Evolutionary conservation across 768 basidiomycete species (phyloP), one percentile per base, ranked within the genome.

Genomic region (Auriscalpium microsporum): DNA sequence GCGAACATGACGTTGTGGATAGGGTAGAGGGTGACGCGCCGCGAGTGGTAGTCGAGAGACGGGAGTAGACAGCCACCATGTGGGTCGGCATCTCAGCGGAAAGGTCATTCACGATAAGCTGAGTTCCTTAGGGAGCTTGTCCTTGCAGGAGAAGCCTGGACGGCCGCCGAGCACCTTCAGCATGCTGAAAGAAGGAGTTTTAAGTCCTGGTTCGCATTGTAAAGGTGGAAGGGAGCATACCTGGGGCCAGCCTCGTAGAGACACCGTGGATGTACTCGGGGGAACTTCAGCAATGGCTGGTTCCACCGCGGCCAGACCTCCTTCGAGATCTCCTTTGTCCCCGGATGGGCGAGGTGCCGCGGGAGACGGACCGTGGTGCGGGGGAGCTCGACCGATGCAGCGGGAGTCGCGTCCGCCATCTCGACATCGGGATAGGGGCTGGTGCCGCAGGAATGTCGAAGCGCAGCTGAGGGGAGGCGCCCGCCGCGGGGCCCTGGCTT

Each of bases 1-100:
- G 84, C 84, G 53, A 91, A 75, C 45, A 90, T 74, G 51, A 88
- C 68, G 36, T 81, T 79, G 69, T 92, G 89, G 10, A 81, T 77
- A 5, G 90, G 83, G 60, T 78, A 83, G 52, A 90, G 48, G 33
- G 48, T 57, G 16, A 62, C 55, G 3, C 56, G 50, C 8, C 54
- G 53, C 19, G 48, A 48, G 17, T 53, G 52, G 38, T 53, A 36
- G 10, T 33, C 23, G 61, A 49, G 1, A 53, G 50, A 38, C 57
- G 58, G 1, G 61, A 60, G 37, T 57, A 62, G 23, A 62, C 59
- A 33, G 61, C 61, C 8, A 37, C 50, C 56, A 60, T 57, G 19
- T 62, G 61, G 10, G 61, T 62, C 10, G 61, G 61, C 16, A 48
- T 52, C 42, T 51, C 33, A 10, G 47, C 21, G 2, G 50, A 17